Conservation (phyloP, 495 filamentous ascomycete species). For the Bathelium albidoporum region DNA sequence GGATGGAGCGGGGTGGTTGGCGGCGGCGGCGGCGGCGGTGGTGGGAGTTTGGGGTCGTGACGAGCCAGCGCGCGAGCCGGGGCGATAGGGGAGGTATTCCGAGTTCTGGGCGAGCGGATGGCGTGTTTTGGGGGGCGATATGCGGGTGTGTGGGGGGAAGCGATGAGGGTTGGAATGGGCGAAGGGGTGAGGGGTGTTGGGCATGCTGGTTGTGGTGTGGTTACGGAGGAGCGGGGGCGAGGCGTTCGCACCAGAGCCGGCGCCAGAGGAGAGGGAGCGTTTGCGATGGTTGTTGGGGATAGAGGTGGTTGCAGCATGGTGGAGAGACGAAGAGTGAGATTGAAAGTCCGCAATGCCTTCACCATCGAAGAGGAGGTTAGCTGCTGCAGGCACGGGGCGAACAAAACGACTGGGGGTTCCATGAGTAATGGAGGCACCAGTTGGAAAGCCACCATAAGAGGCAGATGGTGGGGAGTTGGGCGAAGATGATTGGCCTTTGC, state of each 20-base stretch:
- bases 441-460: conserved; percentile 18
- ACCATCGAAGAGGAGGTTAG: conserved; percentile 4
- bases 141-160: background rate
- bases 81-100: background rate
- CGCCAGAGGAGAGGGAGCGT: background rate
- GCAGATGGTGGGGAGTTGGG: background rate
- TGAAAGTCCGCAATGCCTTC: conserved; percentile 6
- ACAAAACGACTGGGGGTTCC: conserved; percentile 22
- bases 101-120: background rate
- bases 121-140: background rate
- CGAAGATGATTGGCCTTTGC: background rate
- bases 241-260: background rate
- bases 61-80: background rate
- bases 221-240: conserved; percentile 45
- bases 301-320: background rate
- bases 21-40: background rate
- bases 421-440: conserved; percentile 17
- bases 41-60: background rate
- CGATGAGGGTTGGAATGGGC: background rate
- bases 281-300: background rate
- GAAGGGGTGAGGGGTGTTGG: conserved; percentile 1
- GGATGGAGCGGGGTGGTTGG: background rate
- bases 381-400: conserved; percentile 5
- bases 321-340: background rate
- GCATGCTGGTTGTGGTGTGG: conserved; percentile 34